phyloP scores from a whole-genome alignment of 2,329 filamentous ascomycete genomes.

The Eutypella sp. region DNA sequence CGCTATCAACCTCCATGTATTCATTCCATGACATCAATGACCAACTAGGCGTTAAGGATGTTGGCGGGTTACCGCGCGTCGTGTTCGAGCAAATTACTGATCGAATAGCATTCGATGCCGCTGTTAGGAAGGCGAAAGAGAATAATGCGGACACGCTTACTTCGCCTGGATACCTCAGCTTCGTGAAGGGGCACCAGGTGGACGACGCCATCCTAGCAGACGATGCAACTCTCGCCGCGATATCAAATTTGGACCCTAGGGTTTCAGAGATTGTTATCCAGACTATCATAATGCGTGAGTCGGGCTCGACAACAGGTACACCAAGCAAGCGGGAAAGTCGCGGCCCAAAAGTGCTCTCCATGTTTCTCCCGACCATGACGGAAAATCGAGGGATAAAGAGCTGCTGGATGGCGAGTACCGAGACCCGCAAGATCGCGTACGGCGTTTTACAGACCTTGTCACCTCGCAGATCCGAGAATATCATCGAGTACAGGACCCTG shows the following conservation, averaged over 20 bases:
- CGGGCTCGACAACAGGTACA: slow-evolving; percentile 18
- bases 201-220: slow-evolving; percentile 19
- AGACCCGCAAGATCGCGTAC: slow-evolving; percentile 33
- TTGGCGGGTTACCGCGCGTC: slow-evolving; percentile 27
- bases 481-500: slow-evolving; percentile 36
- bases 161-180: slow-evolving; percentile 13
- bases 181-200: slow-evolving; percentile 18
- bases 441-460: slow-evolving; percentile 23
- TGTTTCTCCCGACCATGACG: slow-evolving; percentile 37
- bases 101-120: slow-evolving; percentile 13
- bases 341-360: slow-evolving; percentile 23
- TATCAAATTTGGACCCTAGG: slow-evolving; percentile 26
- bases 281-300: slow-evolving; percentile 22
- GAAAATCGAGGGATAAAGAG: slow-evolving; percentile 33
- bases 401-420: slow-evolving; percentile 34
- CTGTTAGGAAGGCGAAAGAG: slow-evolving; percentile 16
- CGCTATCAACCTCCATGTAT: slow-evolving; percentile 29
- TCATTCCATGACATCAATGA: slow-evolving; percentile 24
- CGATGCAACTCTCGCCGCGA: slow-evolving; percentile 18
- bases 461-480: slow-evolving; percentile 4
- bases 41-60: slow-evolving; percentile 12
- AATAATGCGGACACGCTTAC: background rate
- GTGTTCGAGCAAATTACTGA: slow-evolving; percentile 23
- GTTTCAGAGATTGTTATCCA: slow-evolving; percentile 37
- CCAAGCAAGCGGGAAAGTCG: slow-evolving; percentile 5